Percentiles rank a stretch among this genome's conserved stretches.
These are phyloP conservation scores for Paulownia fortunei DNA, from an alignment of 257 asterid genomes.

Conservation along the genomic window DNA sequence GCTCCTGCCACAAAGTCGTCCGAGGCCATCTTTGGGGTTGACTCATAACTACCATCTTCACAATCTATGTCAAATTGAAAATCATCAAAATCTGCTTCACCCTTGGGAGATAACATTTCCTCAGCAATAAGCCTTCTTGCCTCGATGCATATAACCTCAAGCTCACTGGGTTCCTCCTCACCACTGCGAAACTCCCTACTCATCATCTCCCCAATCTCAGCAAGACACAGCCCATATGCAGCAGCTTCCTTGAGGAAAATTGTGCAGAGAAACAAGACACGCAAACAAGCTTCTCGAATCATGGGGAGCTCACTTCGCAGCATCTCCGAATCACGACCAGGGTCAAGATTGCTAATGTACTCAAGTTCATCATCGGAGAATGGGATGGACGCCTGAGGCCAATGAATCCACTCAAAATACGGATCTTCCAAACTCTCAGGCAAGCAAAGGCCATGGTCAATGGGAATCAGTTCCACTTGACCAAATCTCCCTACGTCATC, in stretches of 20 bases:
- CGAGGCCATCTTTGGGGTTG: constrained; percentile 38
- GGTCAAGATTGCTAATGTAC: constrained; percentile 77
- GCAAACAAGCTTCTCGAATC: constrained; percentile 94
- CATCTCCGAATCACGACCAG: constrained; percentile 78
- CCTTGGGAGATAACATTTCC: constrained; percentile 55
- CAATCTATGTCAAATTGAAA: constrained; percentile 78
- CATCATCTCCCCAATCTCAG: constrained; percentile 99
- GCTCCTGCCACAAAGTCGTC: constrained; percentile 43
- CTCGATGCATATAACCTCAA: constrained; percentile 86
- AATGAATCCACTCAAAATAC: constrained; percentile 96
- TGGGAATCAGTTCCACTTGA: constrained; percentile 89
- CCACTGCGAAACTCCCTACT: constrained; percentile 84
- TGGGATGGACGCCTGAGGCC: constrained; percentile 99
- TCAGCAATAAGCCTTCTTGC: constrained; percentile 71
- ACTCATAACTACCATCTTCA: constrained; percentile 61
- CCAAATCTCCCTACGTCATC: constrained; percentile 81
- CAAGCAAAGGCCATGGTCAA: constrained; percentile 96
- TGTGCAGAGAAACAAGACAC: constrained; percentile 78
- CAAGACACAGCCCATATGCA: constrained; percentile 78
- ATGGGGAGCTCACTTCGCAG: constrained; percentile 81
- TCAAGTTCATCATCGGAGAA: constrained; percentile 93
- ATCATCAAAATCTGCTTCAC: constrained; percentile 56
- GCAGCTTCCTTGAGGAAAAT: constrained; percentile 90
- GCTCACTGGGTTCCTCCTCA: constrained; percentile 97
- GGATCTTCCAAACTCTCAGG: constrained; percentile 97